These are phyloP conservation scores for Emericellopsis atlantica DNA, from an alignment of 2,329 filamentous ascomycete species.

Conservation along the genomic window DNA sequence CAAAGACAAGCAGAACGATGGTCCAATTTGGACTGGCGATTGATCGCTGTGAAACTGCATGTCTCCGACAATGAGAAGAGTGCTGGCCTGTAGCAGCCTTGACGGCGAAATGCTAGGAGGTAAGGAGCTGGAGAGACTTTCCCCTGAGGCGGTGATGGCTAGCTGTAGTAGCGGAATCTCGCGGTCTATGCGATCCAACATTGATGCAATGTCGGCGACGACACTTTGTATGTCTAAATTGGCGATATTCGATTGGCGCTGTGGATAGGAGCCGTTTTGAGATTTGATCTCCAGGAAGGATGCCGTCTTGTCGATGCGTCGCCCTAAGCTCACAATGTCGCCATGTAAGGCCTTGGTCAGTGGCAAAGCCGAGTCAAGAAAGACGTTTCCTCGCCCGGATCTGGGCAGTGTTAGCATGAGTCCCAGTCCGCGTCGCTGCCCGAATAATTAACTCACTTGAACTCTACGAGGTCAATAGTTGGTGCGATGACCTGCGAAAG, in stretches of 20 bases:
- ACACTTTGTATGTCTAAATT: constrained; percentile 30
- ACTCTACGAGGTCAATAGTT: constrained; percentile 82
- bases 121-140: constrained; percentile 68
- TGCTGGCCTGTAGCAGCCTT: constrained; percentile 81
- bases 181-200: constrained; percentile 74
- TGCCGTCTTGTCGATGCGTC: constrained; percentile 59
- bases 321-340: constrained; percentile 71
- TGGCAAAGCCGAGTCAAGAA: constrained; percentile 70
- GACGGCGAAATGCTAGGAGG: constrained; percentile 81
- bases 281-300: constrained; percentile 39
- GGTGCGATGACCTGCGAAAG: constrained; percentile 65
- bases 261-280: constrained; percentile 21
- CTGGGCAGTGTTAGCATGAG: constrained; percentile 14
- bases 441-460: constrained; percentile 48
- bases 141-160: constrained; percentile 87
- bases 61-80: constrained; percentile 78
- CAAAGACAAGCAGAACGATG: constrained; percentile 72
- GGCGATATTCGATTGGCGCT: constrained; percentile 21
- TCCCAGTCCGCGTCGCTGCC: background rate
- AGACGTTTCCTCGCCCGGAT: constrained; percentile 39
- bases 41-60: constrained; percentile 59
- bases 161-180: constrained; percentile 86
- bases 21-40: constrained; percentile 67
- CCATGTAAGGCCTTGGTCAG: constrained; percentile 73
- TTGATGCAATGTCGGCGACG: constrained; percentile 58